These are phyloP conservation scores for Marasmius tenuissimus DNA, from an alignment of 1,284 basidiomycete species.

Conservation along the genomic window DNA sequence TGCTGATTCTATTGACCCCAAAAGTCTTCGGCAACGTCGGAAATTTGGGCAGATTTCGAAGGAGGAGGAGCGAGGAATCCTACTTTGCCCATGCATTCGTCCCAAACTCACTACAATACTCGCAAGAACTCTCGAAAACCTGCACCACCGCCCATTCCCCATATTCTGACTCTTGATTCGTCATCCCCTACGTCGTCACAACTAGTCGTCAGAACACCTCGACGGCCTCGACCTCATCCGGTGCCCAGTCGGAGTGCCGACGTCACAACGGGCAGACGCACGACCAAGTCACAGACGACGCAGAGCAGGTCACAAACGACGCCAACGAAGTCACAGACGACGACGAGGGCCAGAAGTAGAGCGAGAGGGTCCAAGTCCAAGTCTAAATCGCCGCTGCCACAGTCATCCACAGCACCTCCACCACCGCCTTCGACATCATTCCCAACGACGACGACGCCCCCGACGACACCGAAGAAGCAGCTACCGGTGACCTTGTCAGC, in stretches of 20 bases:
- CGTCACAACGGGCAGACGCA: neutral
- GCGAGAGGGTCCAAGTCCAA: neutral
- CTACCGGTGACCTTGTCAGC: neutral
- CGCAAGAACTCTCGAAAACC: neutral
- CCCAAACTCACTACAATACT: neutral
- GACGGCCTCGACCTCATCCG: neutral
- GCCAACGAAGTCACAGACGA: neutral
- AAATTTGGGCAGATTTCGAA: neutral
- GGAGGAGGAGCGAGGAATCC: too few relatives aligned
- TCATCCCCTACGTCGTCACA: neutral
- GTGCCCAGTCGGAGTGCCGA: neutral
- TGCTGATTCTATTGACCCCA: neutral
- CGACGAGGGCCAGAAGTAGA: neutral
- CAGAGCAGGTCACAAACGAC: neutral
- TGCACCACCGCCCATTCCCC: neutral
- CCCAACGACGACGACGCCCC: neutral
- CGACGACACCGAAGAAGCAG: neutral
- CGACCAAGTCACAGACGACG: neutral
- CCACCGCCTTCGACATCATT: neutral
- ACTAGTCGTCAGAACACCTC: neutral
- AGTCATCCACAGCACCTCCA: neutral
- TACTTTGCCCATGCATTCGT: neutral
- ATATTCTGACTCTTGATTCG: neutral
- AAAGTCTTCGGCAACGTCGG: neutral
- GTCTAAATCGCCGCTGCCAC: neutral